Base-by-base conservation (phyloP, 106 monocot genomes). In the Dendrobium chrysotoxum region DNA sequence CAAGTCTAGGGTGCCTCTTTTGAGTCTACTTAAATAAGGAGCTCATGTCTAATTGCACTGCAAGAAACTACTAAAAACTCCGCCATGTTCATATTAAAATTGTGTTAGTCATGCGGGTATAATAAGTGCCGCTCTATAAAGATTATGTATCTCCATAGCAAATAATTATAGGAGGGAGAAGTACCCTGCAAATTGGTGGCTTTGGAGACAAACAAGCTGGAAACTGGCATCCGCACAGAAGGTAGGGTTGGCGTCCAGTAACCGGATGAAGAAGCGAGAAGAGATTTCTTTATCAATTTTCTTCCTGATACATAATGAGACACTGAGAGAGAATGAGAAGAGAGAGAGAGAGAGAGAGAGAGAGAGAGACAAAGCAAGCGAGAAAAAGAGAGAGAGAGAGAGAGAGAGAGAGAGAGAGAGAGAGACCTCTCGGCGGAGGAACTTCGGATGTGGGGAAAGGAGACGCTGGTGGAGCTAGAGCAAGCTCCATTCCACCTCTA, bases 401-500 rank as follows among this genome's bases (percentile, higher is more conserved):
- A 65, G 47, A 54, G 40, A 76, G 64, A 66, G 28, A 30, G 7
- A 7, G 46, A 0, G 0, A 8, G 13, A 50, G 45, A 7, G 7
- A 7, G 45, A 45, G 11, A 11, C 46, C 46, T 46, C 12, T 46
- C 46, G 12, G 46, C 11, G 1, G 46, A 46, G 46, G 12, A 46
- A 12, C 46, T 46, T 8, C 7, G 12, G 46, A 46, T 46, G 12
- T 46, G 46, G 1, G 46, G 46, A 46, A 46, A 46, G 46, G 46
- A 46, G 46, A 46, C 46, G 12, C 66, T 67, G 30, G 7, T 28
- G 82, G 76, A 65, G 67, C 77, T 77, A 67, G 82, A 31, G 77
- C 67, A 67, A 82, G 40, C 67, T 82, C 65, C 82, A 82, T 82
- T 77, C 7, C 5, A 74, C 20, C 74, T 74, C 40, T 6, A 30